Evolutionary conservation across 495 filamentous ascomycete genomes (phyloP), one percentile per base, ranked within the genome.

Genomic region (Monascus purpureus): DNA sequence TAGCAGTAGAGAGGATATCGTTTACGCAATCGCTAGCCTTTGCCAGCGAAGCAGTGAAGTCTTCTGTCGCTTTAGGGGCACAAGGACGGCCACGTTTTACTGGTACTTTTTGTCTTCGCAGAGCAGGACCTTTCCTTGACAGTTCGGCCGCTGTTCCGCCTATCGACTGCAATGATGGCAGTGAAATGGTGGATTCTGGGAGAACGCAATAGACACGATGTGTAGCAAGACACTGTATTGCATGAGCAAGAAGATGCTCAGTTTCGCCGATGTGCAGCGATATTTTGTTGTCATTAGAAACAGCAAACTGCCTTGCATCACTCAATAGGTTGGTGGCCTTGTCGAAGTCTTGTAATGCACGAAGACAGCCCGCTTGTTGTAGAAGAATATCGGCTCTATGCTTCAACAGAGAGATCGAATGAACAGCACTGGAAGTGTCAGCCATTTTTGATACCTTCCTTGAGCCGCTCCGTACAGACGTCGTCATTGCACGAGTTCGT

Each of bases 131-230:
- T 26, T 50, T 57, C 11, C 25, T 20, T 30, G 28, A 4, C 13
- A 16, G 6, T 31, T 52, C 45, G 18, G 50, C 42, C 13, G 35
- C 35, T 13, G 31, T 30, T 27, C 48, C 54, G 26, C 30, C 39
- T 1, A 52, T 48, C 3, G 52, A 41, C 23, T 49, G 48, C 19
- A 85, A 59, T 2, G 81, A 74, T 6, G 85, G 84, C 37, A 85
- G 70, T 0, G 80, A 85, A 19, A 90, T 78, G 3, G 84, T 93
- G 4, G 90, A 96, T 38, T 97, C 90, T 6, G 84, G 80, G 15
- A 97, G 65, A 12, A 87, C 75, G 24, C 81, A 90, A 50, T 86
- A 93, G 1, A 87, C 77, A 7, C 86, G 77, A 57, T 96, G 84
- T 2, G 68, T 61, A 9, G 72, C 65, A 55, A 97, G 75, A 30